phyloP scores from a whole-genome alignment of 371 early-diverging fungal species.

The Entomophthora muscae region DNA sequence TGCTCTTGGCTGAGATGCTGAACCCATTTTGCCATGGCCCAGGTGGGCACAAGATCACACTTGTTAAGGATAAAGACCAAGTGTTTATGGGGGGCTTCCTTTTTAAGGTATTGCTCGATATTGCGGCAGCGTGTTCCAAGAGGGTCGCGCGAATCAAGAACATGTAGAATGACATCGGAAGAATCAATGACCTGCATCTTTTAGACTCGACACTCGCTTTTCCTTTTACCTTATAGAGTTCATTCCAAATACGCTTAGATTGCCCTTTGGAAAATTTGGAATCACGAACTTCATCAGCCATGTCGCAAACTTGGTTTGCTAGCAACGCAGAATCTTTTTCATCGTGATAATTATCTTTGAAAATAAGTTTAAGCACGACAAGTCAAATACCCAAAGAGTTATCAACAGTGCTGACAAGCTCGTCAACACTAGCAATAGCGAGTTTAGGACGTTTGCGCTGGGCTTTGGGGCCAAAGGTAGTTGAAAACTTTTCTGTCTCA shows the following conservation, averaged over 20 bases:
- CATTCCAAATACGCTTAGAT: slow-evolving; percentile 98
- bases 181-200: slow-evolving; percentile 74
- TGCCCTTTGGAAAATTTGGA: slow-evolving; percentile 88
- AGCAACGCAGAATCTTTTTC: slow-evolving; percentile 53
- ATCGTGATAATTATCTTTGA: slow-evolving; percentile 45
- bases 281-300: slow-evolving; percentile 54
- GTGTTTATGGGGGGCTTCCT: slow-evolving; percentile 94
- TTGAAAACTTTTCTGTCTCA: slow-evolving; percentile 78
- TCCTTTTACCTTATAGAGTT: slow-evolving; percentile 75
- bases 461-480: slow-evolving; percentile 84
- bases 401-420: slow-evolving; percentile 53
- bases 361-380: background rate
- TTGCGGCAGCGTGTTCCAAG: slow-evolving; percentile 88
- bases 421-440: slow-evolving; percentile 50
- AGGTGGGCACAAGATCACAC: slow-evolving; percentile 98
- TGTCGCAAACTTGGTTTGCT: slow-evolving; percentile 54
- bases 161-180: slow-evolving; percentile 96
- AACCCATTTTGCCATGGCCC: slow-evolving; percentile 97
- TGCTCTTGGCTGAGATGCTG: slow-evolving; percentile 71
- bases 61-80: slow-evolving; percentile 98
- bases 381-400: slow-evolving; percentile 27
- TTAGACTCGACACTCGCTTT: background rate
- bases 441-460: slow-evolving; percentile 90
- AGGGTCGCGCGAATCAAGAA: slow-evolving; percentile 98
- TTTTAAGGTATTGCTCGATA: slow-evolving; percentile 82